Evolutionary conservation across 1,284 basidiomycete genomes (phyloP).

Genomic region (Testicularia cyperi): DNA sequence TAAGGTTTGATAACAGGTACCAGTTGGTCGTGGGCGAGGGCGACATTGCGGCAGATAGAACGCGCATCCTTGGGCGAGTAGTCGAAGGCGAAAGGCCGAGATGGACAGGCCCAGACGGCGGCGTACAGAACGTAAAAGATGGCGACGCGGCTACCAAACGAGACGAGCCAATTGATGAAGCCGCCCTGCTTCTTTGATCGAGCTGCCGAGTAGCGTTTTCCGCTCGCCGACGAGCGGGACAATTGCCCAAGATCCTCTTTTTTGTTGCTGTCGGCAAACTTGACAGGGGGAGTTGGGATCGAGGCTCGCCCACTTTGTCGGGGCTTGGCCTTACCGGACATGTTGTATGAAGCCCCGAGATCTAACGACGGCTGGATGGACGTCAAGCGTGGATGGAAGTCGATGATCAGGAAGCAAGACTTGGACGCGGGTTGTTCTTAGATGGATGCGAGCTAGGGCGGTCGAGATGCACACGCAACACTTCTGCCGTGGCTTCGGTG

Average conservation of each 20-base stretch:
- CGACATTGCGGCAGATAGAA: constrained; percentile 49
- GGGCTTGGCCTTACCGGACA: constrained; percentile 8
- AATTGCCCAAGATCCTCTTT: neutral
- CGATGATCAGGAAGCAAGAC: no score
- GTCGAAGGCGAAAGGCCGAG: constrained; percentile 48
- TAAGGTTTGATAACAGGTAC: constrained; percentile 42
- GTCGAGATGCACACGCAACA: no score
- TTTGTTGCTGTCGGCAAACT: constrained; percentile 15
- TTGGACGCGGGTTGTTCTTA: no score
- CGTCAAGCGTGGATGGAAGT: no score
- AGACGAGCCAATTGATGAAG: constrained; percentile 31
- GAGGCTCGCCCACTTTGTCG: constrained; percentile 19
- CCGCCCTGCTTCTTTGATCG: constrained; percentile 4
- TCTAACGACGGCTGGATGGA: no score
- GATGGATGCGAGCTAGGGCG: no score
- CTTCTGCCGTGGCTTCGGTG: no score
- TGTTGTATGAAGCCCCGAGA: no score
- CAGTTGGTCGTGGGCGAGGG: constrained; percentile 46
- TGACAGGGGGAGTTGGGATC: constrained; percentile 28
- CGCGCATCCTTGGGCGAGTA: constrained; percentile 46
- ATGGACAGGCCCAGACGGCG: constrained; percentile 51
- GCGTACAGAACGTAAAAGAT: constrained; percentile 43
- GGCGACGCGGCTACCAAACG: constrained; percentile 27
- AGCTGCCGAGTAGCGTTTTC: constrained; percentile 8
- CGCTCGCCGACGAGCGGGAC: neutral